Conservation (phyloP, 192 early-diverging fungal genomes). For the Podochytrium sp. region DNA sequence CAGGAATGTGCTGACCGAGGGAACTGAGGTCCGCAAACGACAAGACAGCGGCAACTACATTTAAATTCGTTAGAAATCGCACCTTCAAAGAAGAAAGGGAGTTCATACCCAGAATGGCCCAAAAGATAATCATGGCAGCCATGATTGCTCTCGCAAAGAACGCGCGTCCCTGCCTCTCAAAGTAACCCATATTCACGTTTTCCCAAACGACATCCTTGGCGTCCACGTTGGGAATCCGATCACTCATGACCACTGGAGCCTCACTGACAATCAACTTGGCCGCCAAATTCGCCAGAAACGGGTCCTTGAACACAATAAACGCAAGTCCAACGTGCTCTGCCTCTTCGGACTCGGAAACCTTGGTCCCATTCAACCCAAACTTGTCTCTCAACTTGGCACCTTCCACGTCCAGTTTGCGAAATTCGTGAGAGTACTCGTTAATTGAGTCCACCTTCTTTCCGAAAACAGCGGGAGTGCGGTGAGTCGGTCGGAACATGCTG, state of each 20-base stretch:
- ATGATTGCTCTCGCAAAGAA: slow-evolving; percentile 56
- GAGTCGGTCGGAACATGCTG: background rate
- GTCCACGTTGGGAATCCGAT: slow-evolving; percentile 67
- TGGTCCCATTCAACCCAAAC: background rate
- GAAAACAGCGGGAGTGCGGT: background rate
- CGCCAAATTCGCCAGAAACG: slow-evolving; percentile 80
- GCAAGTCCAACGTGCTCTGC: slow-evolving; percentile 33
- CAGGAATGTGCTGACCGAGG: slow-evolving; percentile 57
- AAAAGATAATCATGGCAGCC: slow-evolving; percentile 68
- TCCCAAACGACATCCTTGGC: slow-evolving; percentile 84
- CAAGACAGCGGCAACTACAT: slow-evolving; percentile 57
- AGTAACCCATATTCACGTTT: slow-evolving; percentile 65
- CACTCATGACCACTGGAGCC: slow-evolving; percentile 66
- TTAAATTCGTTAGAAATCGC: no score
- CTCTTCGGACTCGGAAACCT: background rate
- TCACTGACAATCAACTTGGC: slow-evolving; percentile 67
- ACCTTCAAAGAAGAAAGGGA: background rate
- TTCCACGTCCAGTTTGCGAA: background rate
- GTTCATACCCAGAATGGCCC: slow-evolving; percentile 65
- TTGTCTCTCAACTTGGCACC: background rate
- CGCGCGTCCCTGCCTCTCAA: slow-evolving; percentile 56
- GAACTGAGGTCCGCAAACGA: slow-evolving; percentile 53
- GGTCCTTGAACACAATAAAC: slow-evolving; percentile 80
- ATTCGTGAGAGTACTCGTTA: background rate
- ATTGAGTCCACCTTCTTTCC: slow-evolving; percentile 22